Evolutionary conservation across 768 basidiomycete species (phyloP).

Genomic region (Boletus subcaerulescens): DNA sequence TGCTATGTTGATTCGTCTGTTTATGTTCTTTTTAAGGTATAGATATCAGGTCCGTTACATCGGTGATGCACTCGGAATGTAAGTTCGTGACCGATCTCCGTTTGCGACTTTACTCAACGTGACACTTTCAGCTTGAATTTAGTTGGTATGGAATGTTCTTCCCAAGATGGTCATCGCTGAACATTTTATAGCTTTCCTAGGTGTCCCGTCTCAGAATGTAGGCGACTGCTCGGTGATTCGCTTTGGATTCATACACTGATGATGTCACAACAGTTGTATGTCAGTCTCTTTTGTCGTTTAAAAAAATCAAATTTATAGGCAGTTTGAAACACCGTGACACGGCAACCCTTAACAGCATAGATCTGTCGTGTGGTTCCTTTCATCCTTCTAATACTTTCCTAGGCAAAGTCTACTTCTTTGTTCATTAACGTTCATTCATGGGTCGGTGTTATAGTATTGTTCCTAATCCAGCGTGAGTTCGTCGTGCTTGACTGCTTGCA

Average conservation of each 20-base stretch:
- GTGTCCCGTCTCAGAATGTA: constrained; percentile 4
- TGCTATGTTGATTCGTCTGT: constrained; percentile 15
- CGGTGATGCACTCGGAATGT: constrained; percentile 20
- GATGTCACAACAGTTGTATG: constrained; percentile 12
- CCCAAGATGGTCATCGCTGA: not conserved
- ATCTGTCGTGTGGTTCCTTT: not conserved
- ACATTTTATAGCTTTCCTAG: constrained; percentile 12
- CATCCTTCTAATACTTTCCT: not conserved
- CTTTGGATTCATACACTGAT: not conserved
- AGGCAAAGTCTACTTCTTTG: constrained; percentile 15
- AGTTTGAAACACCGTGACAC: not conserved
- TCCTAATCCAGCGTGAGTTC: constrained; percentile 13
- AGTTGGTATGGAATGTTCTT: not conserved
- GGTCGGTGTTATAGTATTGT: constrained; percentile 4
- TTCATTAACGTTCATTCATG: constrained; percentile 10
- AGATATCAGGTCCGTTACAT: constrained; percentile 18
- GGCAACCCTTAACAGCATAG: not conserved
- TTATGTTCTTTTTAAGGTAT: not conserved
- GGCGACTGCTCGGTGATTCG: not conserved
- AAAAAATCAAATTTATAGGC: not conserved
- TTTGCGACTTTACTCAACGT: not conserved
- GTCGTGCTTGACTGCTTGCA: not conserved
- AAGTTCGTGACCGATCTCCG: not conserved
- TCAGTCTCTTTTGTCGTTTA: not conserved
- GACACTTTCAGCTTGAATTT: constrained; percentile 7